phyloP scores from a whole-genome alignment of 2,329 filamentous ascomycete species.

The Teratosphaeria gauchensis region DNA sequence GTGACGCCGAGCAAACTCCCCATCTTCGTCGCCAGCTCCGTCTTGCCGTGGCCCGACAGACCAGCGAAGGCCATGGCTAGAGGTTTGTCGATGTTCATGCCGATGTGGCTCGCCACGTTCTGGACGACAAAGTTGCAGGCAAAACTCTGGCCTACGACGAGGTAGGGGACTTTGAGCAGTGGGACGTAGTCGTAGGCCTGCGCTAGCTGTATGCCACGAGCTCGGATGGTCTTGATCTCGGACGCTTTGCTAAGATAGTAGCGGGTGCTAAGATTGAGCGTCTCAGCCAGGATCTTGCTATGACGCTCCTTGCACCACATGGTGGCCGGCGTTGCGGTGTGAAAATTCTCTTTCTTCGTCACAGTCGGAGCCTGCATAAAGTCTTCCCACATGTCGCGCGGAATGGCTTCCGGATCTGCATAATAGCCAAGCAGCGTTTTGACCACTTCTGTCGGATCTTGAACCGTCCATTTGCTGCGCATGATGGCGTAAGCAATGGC shows the following conservation, averaged over 20 bases:
- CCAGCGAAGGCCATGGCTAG: conserved; percentile 33
- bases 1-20: conserved; percentile 8
- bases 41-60: conserved; percentile 42
- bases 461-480: background rate
- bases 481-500: conserved; percentile 1
- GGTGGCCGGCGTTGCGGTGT: background rate
- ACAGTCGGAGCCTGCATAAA: background rate
- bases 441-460: conserved; percentile 1
- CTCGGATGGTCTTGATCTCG: background rate
- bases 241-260: conserved; percentile 1
- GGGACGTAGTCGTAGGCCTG: conserved; percentile 1
- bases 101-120: background rate
- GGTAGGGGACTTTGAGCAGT: conserved; percentile 2
- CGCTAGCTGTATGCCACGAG: conserved; percentile 1
- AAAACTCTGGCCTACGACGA: conserved; percentile 1
- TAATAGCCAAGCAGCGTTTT: background rate
- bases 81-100: background rate
- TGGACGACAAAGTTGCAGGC: conserved; percentile 2
- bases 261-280: conserved; percentile 1
- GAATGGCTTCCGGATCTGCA: background rate
- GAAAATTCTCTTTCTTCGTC: too few relatives aligned
- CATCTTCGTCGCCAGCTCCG: conserved; percentile 36
- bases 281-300: conserved; percentile 1
- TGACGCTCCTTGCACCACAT: conserved; percentile 1
- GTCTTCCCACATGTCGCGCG: background rate